Base-by-base conservation (phyloP, 1,284 basidiomycete genomes). In the Cutaneotrichosporon sp. region DNA sequence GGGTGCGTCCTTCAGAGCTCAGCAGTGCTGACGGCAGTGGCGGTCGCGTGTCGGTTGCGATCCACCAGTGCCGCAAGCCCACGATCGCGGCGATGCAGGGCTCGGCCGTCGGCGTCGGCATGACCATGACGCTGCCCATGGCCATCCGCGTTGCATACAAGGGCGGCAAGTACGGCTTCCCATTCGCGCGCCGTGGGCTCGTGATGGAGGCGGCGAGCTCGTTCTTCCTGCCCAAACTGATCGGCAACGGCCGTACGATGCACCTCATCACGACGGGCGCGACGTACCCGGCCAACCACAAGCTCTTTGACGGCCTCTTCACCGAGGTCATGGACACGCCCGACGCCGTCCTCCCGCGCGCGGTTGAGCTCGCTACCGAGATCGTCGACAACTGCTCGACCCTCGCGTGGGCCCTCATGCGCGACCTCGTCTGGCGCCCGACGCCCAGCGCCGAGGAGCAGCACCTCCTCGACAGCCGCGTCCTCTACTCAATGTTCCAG, bases 121-220 rank as follows among this genome's bases (percentile, higher is more conserved):
- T 65, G 52, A 65, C 64, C 3, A 65, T 65, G 58, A 62, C 64
- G 11, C 60, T 65, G 8, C 64, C 64, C 3, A 58, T 58, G 58
- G 29, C 60, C 20, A 62, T 65, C 64, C 64, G 64, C 47, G 45
- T 65, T 13, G 64, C 60, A 14, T 51, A 59, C 58, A 57, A 59
- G 51, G 60, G 54, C 29, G 64, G 60, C 31, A 65, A 65, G 60
- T 27, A 62, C 25, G 64, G 64, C 1, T 62, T 65, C 34, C 60
- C 62, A 16, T 65, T 65, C 29, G 60, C 64, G 22, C 64, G 64
- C 34, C 64, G 64, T 36, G 64, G 64, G 1, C 58, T 65, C 8
- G 64, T 62, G 9, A 58, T 65, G 58, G 64, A 65, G 58, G 64
- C 64, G 0, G 54, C 64, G 13, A 50, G 43, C n/a, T 62, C 60